Base-by-base conservation (phyloP, 176 grass and related monocot species). In the Bonia amplexicaulis region DNA sequence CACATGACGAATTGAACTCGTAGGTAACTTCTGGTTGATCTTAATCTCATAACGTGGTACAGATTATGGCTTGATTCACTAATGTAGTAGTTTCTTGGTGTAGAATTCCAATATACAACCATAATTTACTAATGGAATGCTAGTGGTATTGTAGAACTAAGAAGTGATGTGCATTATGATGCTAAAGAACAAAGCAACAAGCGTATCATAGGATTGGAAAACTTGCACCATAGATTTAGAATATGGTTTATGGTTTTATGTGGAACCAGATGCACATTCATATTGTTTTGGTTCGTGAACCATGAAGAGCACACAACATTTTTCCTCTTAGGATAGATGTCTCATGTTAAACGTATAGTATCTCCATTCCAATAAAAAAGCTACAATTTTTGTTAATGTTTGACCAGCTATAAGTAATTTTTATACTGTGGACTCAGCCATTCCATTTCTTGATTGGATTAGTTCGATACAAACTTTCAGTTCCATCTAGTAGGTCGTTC, bases 301-400 rank as follows among this genome's bases (percentile, higher is more conserved):
- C 27, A 17, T 52, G 13, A 85, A 40, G 51, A 22, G 37, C 63
- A 68, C 22, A 44, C 85, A 29, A 29, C 22, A 35, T 73, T 60
- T 66, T 90, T 54, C 9, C 62, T 70, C 55, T 13, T 75, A 99
- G 90, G 82, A 37, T 40, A 35, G 63, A 61, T 45, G 35, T 33
- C 37, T 23, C 8, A 44, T 12, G 6, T 39, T 40, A 6, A 40
- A 76, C 49, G 5, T 52, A 52, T 17, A 52, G 19, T 55, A 9
- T 20, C 17, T 9, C 53, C 19, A 55, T 55, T 55, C 53, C 53
- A 55, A 55, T 20, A 55, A 55, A 55, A 55, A 55, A 25, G 13
- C 14, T 63, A 63, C 16, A 42, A 23, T 37, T 57, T 58, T 0
- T 55, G 7, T 55, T 22, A 55, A 55, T 55, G 53, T 22, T 55